Evolutionary conservation across 2,329 filamentous ascomycete genomes (phyloP), one percentile per base, ranked within the genome.

Genomic region (Plenodomus lindquistii): DNA sequence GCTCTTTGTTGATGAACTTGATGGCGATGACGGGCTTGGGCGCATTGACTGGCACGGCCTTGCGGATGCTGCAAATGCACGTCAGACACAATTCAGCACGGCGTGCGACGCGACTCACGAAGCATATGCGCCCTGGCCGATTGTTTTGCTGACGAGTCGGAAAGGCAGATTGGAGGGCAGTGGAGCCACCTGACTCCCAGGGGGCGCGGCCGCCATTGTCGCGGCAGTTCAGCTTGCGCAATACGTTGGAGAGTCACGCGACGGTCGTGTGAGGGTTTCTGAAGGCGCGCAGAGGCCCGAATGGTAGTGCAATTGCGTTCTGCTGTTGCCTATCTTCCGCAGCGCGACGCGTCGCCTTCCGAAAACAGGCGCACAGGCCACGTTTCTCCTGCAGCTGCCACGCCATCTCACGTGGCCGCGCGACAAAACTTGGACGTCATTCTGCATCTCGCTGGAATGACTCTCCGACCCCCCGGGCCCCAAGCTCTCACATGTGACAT

Each of bases 1-100:
- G 96, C 57, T 89, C 88, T 77, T 99, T 99, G 78, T 99, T 93
- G 70, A 99, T 97, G 75, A 99, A 90, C 73, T 99, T 99, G 74
- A 99, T 91, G 13, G 95, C 94, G 71, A 99, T 97, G 49, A 99
- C 79, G 22, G 93, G 93, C 20, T 77, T 81, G 20, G 83, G 76
- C 1, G 81, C 73, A 57, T 88, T 81, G 19, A 87, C 77, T 7
- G 93, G 93, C 39, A 87, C 84, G 22, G 93, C 94, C 77, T 97
- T 97, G 70, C 96, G 96, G 67, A 97, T 94, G 16, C 50, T 52
- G 17, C 2, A 13, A 15, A 20, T 8, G 15, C 45, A 19, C 42
- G 49, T 18, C 6, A 41, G 19, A 31, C 11, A 9, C 4, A n/a
- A 38, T 22, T 2, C 13, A 6, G 24, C 3, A 9, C 5, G n/a